Evolutionary conservation across 805 yeast genomes (phyloP).

Genomic region (Zygoascus tannicola): DNA sequence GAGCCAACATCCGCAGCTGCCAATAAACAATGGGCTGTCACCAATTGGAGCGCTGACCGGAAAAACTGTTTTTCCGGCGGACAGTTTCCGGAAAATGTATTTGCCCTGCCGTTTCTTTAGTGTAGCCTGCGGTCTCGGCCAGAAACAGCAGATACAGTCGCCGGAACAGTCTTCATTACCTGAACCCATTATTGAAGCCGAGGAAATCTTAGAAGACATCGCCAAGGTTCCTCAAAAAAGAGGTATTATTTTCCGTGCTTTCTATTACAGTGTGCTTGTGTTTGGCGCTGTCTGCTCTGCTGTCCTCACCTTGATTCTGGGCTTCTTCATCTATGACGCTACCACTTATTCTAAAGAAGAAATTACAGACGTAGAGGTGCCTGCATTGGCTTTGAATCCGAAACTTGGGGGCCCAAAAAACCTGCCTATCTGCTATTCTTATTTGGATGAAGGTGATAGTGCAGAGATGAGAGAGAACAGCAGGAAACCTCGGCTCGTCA

Average conservation of each 20-base stretch:
- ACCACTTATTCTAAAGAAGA: constrained; percentile 40
- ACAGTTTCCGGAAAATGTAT: too few relatives aligned
- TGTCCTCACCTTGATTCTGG: constrained; percentile 26
- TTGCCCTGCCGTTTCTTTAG: too few relatives aligned
- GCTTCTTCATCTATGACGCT: constrained; percentile 55
- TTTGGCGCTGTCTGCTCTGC: constrained; percentile 15
- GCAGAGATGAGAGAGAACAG: constrained; percentile 21
- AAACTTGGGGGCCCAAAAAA: constrained; percentile 62
- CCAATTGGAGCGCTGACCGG: too few relatives aligned
- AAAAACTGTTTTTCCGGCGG: too few relatives aligned
- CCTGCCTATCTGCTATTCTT: constrained; percentile 48
- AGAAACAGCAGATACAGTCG: too few relatives aligned
- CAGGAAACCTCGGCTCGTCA: constrained; percentile 47
- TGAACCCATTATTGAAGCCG: too few relatives aligned
- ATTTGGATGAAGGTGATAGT: constrained; percentile 49
- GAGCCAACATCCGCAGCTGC: too few relatives aligned
- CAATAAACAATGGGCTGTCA: too few relatives aligned
- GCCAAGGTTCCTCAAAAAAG: too few relatives aligned
- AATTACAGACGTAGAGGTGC: constrained; percentile 40
- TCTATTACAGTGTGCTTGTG: constrained; percentile 12
- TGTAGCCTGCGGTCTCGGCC: too few relatives aligned
- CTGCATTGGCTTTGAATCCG: constrained; percentile 46
- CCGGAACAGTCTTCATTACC: too few relatives aligned
- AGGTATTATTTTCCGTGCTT: constrained; percentile 5
- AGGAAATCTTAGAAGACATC: too few relatives aligned